A percentile compares a stretch with the other conserved stretches of the same genome.
phyloP scores from a whole-genome alignment of 2,329 filamentous ascomycete genomes.

The Colletotrichum coccodes region DNA sequence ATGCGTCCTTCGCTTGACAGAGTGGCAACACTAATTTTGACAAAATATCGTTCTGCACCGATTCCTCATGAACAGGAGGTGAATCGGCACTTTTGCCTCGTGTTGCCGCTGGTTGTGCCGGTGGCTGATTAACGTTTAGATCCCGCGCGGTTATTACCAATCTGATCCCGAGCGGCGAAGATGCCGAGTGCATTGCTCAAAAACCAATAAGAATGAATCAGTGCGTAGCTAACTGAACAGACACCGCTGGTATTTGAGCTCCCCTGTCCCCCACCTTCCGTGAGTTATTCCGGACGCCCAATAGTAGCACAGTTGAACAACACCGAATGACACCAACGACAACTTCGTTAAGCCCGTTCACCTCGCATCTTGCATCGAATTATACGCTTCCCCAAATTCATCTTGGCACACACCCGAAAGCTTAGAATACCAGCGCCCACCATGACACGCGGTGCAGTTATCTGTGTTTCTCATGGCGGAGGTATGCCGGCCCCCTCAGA shows the following conservation, averaged over 20 bases:
- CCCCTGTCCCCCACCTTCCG: background rate
- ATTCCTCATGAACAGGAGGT: background rate
- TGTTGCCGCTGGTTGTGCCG: background rate
- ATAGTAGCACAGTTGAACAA: background rate
- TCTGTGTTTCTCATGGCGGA: slow-evolving; percentile 62
- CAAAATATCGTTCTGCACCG: background rate
- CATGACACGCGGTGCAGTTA: slow-evolving; percentile 55
- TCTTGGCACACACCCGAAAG: background rate
- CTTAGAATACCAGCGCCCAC: slow-evolving; percentile 24
- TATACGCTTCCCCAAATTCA: background rate
- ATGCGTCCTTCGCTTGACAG: background rate
- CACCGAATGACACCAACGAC: slow-evolving; percentile 10
- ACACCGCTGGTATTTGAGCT: slow-evolving; percentile 17
- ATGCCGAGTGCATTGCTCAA: background rate
- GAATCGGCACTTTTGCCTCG: background rate
- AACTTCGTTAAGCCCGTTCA: background rate
- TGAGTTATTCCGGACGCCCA: background rate
- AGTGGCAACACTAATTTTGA: background rate
- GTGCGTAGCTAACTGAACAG: background rate
- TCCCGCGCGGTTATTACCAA: slow-evolving; percentile 34
- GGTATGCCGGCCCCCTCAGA: slow-evolving; percentile 41
- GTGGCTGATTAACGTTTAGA: background rate
- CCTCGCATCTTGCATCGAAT: background rate
- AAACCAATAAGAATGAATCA: slow-evolving; percentile 4
- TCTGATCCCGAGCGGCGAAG: slow-evolving; percentile 18